Evolutionary conservation across 2,329 filamentous ascomycete genomes (phyloP), one percentile per base, ranked within the genome.

Genomic region (Cytospora chrysosperma): DNA sequence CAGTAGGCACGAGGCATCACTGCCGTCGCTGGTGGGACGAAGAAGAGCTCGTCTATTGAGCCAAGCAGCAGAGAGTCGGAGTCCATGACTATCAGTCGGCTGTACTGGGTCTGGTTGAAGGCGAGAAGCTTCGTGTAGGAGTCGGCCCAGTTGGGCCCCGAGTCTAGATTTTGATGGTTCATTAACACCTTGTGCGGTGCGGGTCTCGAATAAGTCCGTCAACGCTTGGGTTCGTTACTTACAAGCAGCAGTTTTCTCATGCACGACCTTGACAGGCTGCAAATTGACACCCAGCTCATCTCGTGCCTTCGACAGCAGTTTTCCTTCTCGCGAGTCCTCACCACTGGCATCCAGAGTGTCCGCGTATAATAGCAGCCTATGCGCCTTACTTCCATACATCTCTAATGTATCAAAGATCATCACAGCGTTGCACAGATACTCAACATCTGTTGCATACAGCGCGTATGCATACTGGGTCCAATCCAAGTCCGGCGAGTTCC

Each of bases 1-100:
- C 89, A 92, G 72, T 92, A 91, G 10, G 89, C 89, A 34, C 86
- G 83, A 1, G 89, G 87, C 82, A 91, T 88, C 3, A 88, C 88
- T 4, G 89, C 81, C 1, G 82, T 77, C 1, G 82, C 80, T 1
- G 77, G 72, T 0, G 89, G 89, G 1, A 89, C 77, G 30, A 88
- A 81, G 75, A 92, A 92, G 0, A 92, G 79, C 61, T 91, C 88
- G 68, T 92, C 89, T 79, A 92, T 83, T 26, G 79, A 75, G 64
- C 87, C 78, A 4, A 89, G 79, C 3, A 92, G 75, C 1, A 83
- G 83, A 26, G 85, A 79, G 70, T 92, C 88, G 10, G 87, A 88
- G 72, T 91, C 79, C 0, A 81, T 72, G 54, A 87, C 85, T 9
- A 78, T 67, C 1, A 82, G 74, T 1, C 83, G 73, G 15, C 71